These are phyloP conservation scores for Cinchona pubescens DNA, from an alignment of 257 asterid species.

Conservation along the genomic window DNA sequence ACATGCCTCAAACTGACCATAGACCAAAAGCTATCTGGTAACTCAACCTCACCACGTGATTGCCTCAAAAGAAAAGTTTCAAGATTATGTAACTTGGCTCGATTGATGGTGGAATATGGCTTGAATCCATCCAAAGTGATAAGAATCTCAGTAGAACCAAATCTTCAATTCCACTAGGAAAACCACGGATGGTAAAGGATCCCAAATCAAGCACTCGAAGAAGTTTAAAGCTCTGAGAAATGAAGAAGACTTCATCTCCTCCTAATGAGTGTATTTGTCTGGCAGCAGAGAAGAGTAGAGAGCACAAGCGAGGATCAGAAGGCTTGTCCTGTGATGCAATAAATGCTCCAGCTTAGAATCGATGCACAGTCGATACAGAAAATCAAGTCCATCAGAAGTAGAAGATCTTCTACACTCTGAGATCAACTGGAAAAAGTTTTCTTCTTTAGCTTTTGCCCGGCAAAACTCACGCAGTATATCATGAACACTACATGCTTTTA, in stretches of 20 bases:
- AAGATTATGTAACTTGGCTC: neutral
- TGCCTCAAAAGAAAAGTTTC: neutral
- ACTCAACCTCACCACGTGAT: neutral
- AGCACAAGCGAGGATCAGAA: neutral
- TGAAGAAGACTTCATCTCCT: neutral
- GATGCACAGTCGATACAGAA: constrained; percentile 1
- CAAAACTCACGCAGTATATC: constrained; percentile 13
- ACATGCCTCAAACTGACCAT: neutral
- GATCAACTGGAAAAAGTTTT: neutral
- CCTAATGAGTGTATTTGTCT: neutral
- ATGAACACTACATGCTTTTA: constrained; percentile 11
- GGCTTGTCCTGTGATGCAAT: neutral
- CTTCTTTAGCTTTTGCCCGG: constrained; percentile 13
- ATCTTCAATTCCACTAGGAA: neutral
- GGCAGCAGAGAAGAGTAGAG: neutral
- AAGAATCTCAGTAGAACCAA: constrained; percentile 16
- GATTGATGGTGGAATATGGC: neutral
- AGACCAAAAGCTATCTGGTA: neutral
- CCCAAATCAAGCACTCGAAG: constrained; percentile 21
- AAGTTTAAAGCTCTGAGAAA: constrained; percentile 16
- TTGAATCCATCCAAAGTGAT: neutral
- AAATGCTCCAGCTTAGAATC: neutral
- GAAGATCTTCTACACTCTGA: neutral
- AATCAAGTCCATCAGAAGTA: neutral
- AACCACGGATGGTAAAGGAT: neutral